Conservation (phyloP, 2,329 filamentous ascomycete species). For the Aspergillus novofumigatus region DNA sequence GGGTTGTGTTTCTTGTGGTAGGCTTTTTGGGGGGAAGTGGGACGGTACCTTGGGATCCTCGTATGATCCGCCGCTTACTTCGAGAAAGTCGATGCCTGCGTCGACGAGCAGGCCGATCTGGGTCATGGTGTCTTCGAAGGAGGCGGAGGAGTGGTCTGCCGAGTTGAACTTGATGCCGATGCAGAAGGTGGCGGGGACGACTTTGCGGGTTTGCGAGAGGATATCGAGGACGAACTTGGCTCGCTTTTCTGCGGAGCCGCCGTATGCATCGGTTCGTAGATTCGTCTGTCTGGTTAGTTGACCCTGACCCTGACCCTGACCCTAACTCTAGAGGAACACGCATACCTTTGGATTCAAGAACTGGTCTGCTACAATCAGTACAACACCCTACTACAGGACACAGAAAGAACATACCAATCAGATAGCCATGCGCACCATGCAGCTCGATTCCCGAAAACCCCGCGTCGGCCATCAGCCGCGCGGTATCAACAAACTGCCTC, state of each 20-base stretch:
- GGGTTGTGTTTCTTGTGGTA: conserved; percentile 6
- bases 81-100: conserved; percentile 59
- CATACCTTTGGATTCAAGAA: conserved; percentile 36
- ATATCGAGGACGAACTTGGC: conserved; percentile 45
- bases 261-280: conserved; percentile 46
- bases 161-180: conserved; percentile 51
- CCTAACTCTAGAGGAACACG: too few relatives aligned
- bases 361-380: conserved; percentile 24
- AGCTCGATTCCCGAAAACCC: conserved; percentile 54
- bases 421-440: conserved; percentile 51
- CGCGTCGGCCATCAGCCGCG: conserved; percentile 46
- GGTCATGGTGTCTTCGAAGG: conserved; percentile 51
- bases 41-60: conserved; percentile 47
- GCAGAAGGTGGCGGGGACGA: conserved; percentile 41
- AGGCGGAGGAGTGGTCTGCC: conserved; percentile 40
- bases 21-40: too few relatives aligned
- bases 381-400: neutral
- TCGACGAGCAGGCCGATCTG: conserved; percentile 49
- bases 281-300: conserved; percentile 35
- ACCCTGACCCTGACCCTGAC: too few relatives aligned
- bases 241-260: conserved; percentile 44
- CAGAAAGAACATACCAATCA: conserved; percentile 38
- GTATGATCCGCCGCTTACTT: conserved; percentile 62
- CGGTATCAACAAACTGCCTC: conserved; percentile 50
- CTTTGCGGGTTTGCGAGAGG: conserved; percentile 39